Base-by-base conservation (phyloP, 805 yeast species). In the Pichia rugopelliculosa region DNA sequence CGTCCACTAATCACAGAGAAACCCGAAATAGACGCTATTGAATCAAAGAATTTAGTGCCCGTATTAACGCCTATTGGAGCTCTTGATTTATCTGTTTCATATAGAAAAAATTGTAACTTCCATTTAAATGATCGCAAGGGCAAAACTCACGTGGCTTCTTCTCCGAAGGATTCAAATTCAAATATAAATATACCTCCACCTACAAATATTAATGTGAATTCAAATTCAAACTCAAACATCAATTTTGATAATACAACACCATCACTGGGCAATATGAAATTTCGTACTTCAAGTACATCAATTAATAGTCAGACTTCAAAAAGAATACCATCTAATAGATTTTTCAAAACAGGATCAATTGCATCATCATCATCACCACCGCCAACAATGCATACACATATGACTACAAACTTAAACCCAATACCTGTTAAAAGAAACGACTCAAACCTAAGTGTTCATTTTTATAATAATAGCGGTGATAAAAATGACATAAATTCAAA, bases 31-130 rank as follows among this genome's bases (percentile, higher is more conserved):
- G 51, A 48, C 27, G 20, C 34, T 8, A 44, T 53, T 4, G 73
- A 72, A 23, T 84, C 82, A 43, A 79, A 79, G 56, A 72, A 72
- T 47, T 75, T 93, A 46, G 74, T 77, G 5, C 87, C 95, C 0
- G 77, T 93, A 3, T 72, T 75, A 47, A 87, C 96, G 0, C 79
- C 84, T 8, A 70, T 79, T 41, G 99, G 99, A 0, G 69, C 82
- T 1, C 65, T 91, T 45, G 73, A 79, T 49, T 75, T 87, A 7
- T 79, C 93, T 0, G 93, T 87, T 1, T 83, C 95, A 2, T 91
- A 85, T 58, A 74, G 99, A 48, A 74, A 71, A 36, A 84, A 88
- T 59, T 73, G 80, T 52, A 75, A 77, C 41, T 91, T 91, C 65
- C 68, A 74, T 36, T 68, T 88, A 11, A 77, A 74, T 52, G 88